Evolutionary conservation across 495 filamentous ascomycete genomes (phyloP).

Genomic region (Daldinia childiae): DNA sequence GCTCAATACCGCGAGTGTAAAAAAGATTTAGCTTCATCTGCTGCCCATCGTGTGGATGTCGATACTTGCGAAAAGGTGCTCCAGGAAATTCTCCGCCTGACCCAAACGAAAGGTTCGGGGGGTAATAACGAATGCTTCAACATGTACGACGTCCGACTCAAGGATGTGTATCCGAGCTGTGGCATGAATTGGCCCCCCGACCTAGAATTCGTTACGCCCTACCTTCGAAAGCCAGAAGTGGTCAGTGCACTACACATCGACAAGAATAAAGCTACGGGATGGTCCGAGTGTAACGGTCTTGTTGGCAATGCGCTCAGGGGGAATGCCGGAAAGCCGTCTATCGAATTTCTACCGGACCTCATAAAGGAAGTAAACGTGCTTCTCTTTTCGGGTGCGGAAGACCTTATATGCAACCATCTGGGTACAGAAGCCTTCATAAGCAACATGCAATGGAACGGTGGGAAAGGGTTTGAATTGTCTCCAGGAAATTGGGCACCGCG

Average conservation of each 20-base stretch:
- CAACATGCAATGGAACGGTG: conserved; percentile 91
- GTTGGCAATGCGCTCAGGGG: conserved; percentile 76
- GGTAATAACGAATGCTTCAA: conserved; percentile 74
- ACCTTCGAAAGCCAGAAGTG: conserved; percentile 85
- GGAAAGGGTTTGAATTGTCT: conserved; percentile 86
- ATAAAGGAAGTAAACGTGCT: conserved; percentile 78
- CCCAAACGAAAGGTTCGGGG: conserved; percentile 56
- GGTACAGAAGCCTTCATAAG: conserved; percentile 92
- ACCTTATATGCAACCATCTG: conserved; percentile 96
- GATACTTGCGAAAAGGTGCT: conserved; percentile 77
- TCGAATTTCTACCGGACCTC: conserved; percentile 78
- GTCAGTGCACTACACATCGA: conserved; percentile 82
- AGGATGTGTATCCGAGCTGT: conserved; percentile 76
- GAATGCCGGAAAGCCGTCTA: conserved; percentile 72
- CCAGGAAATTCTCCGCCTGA: conserved; percentile 70
- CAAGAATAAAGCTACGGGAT: conserved; percentile 80
- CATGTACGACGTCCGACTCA: conserved; percentile 93
- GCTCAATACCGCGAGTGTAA: conserved; percentile 62
- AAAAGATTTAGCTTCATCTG: conserved; percentile 67
- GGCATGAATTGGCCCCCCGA: conserved; percentile 98
- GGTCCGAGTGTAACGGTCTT: conserved; percentile 88
- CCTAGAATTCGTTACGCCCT: conserved; percentile 76
- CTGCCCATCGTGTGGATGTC: conserved; percentile 71
- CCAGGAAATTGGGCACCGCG: conserved; percentile 92
- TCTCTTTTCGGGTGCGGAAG: conserved; percentile 92